phyloP scores from a whole-genome alignment of 176 grass and related monocot genomes.

The Juncus inflexus region DNA sequence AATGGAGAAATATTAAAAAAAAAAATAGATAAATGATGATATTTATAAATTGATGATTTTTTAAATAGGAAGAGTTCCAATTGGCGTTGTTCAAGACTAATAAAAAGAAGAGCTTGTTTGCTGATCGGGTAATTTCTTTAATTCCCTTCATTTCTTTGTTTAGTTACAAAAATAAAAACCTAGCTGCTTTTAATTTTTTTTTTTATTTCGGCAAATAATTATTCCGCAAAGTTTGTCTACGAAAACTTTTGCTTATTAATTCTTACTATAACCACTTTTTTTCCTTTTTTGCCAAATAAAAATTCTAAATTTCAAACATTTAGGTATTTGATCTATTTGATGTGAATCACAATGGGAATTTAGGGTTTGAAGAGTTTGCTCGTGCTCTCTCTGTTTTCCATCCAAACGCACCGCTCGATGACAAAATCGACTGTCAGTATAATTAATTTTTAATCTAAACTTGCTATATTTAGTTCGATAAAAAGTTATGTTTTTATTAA shows the following conservation, averaged over 20 bases:
- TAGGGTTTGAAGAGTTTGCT: conserved; percentile 80
- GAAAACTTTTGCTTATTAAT: background rate
- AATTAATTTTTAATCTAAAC: background rate
- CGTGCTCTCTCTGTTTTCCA: conserved; percentile 74
- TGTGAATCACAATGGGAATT: conserved; percentile 66
- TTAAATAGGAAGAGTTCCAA: conserved; percentile 68
- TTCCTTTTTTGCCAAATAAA: background rate
- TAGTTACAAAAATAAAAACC: background rate
- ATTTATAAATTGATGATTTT: background rate
- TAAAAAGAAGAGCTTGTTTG: conserved; percentile 82
- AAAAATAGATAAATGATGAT: conserved; percentile 1
- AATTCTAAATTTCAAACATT: background rate
- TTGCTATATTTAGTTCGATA: background rate
- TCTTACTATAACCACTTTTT: background rate
- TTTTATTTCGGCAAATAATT: background rate
- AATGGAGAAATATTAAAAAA: background rate
- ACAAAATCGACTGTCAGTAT: conserved; percentile 78
- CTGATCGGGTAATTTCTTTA: conserved; percentile 60
- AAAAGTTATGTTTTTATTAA: conserved; percentile 9
- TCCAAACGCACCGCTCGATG: conserved; percentile 57
- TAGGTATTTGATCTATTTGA: conserved; percentile 86
- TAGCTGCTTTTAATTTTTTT: background rate
- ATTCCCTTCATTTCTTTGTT: background rate
- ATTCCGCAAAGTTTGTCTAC: conserved; percentile 2
- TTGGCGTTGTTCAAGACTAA: conserved; percentile 77